Base-by-base conservation (phyloP, 2,329 filamentous ascomycete genomes). In the Juglanconis juglandina region DNA sequence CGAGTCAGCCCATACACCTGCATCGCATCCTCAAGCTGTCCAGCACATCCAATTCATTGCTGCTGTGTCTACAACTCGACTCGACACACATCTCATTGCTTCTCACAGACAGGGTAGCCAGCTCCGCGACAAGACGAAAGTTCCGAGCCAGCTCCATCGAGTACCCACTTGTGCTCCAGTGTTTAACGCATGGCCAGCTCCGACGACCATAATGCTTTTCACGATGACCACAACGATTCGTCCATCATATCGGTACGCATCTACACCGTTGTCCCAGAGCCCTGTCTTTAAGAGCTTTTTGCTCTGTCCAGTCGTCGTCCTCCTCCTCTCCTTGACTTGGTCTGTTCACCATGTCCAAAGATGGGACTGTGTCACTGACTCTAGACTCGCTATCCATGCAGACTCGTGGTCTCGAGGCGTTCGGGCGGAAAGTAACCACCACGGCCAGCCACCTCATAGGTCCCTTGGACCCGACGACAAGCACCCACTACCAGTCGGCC, bases 351-450 rank as follows among this genome's bases (percentile, higher is more conserved):
- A 59, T 57, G 52, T 39, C 17, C 34, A 37, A 30, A 53, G 56
- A 61, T 64, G 60, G 56, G 41, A 42, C 42, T 46, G 55, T 56
- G 50, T 55, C 50, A 57, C 61, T 63, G 52, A 63, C 54, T 17
- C 32, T 34, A 53, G 47, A 56, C 46, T 61, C 56, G 56, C 46
- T 47, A 55, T 48, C 58, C 44, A 63, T 65, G 54, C 69, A 96
- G 92, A 87, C 91, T 58, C 89, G 92, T 69, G 91, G 95, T 66
- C 80, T 98, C 68, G 93, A 97, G 77, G 90, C 91, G 58, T 97
- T 99, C 76, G 87, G 92, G 67, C 88, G 94, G 71, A 99, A 97
- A 77, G 92, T 98, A 64, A 95, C 93, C 35, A 92, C 92, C 34
- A 98, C 95, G 24, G 95, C 95, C 59, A 91, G 87, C 70, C 92